phyloP scores from a whole-genome alignment of 805 yeast genomes.

The Wickerhamiella bombiphila region DNA sequence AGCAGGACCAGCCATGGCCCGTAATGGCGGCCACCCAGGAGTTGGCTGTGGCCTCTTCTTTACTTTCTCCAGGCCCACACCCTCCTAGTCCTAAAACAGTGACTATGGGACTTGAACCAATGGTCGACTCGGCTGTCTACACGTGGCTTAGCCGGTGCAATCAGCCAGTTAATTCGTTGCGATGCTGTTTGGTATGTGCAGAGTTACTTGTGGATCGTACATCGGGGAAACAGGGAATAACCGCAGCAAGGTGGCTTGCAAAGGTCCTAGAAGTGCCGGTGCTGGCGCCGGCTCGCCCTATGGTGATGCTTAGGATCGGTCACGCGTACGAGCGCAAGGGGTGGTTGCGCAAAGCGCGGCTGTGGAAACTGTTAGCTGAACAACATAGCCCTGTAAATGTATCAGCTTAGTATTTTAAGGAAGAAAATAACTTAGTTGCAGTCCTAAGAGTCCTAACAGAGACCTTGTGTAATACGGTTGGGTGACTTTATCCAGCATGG shows the following conservation, averaged over 20 bases:
- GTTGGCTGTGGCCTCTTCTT: conserved; percentile 60
- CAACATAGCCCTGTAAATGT: too few species aligned
- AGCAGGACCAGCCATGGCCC: conserved; percentile 69
- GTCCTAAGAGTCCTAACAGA: too few species aligned
- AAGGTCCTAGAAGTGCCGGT: conserved; percentile 29
- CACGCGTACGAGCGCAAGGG: conserved; percentile 32
- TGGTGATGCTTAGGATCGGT: conserved; percentile 39
- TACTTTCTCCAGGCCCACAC: conserved; percentile 33
- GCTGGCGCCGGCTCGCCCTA: conserved; percentile 31
- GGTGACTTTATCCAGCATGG: too few species aligned
- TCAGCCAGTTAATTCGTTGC: conserved; percentile 52
- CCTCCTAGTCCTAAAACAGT: conserved; percentile 26
- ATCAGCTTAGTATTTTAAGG: too few species aligned
- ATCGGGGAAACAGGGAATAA: conserved; percentile 29
- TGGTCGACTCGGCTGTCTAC: conserved; percentile 58
- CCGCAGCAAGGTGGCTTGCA: conserved; percentile 33
- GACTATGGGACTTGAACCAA: conserved; percentile 45
- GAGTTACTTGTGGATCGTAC: conserved; percentile 41
- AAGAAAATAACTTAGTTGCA: too few species aligned
- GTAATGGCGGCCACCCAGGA: conserved; percentile 78
- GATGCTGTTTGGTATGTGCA: conserved; percentile 50
- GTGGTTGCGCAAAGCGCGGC: conserved; percentile 53
- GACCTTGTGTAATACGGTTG: too few species aligned
- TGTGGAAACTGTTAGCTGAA: conserved; percentile 69
- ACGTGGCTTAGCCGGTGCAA: conserved; percentile 61